These are phyloP conservation scores for Mycena galericulata DNA, from an alignment of 768 basidiomycete species.

Conservation along the genomic window DNA sequence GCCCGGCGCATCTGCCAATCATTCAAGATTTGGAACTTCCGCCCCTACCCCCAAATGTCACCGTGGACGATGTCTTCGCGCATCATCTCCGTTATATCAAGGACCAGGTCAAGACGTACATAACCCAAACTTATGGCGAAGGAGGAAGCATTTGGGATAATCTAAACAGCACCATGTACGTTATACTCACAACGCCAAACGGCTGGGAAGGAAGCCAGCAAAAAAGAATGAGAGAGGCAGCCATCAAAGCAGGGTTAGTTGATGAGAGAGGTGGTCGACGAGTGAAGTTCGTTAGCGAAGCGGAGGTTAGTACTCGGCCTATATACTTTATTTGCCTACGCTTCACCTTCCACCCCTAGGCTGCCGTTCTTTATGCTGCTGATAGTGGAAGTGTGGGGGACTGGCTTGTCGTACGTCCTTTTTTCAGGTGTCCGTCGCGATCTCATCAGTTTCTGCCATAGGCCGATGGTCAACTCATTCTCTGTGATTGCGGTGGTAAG, in stretches of 20 bases:
- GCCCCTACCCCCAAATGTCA: slow-evolving; percentile 24
- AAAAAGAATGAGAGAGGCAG: slow-evolving; percentile 36
- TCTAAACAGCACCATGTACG: slow-evolving; percentile 33
- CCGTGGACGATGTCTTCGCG: slow-evolving; percentile 33
- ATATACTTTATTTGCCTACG: not conserved
- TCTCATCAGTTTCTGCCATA: not conserved
- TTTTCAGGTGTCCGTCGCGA: no score
- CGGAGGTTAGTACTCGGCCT: slow-evolving; percentile 15
- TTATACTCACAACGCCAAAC: slow-evolving; percentile 40
- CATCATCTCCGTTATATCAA: slow-evolving; percentile 36
- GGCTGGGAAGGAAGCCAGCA: slow-evolving; percentile 41
- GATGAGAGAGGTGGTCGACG: slow-evolving; percentile 31
- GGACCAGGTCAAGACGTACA: slow-evolving; percentile 32
- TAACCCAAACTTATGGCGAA: slow-evolving; percentile 29
- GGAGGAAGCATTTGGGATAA: slow-evolving; percentile 34
- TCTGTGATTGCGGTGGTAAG: slow-evolving; percentile 49
- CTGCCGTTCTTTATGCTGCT: slow-evolving; percentile 36
- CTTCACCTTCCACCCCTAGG: slow-evolving; percentile 16
- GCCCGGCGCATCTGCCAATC: slow-evolving; percentile 37
- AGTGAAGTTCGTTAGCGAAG: slow-evolving; percentile 38
- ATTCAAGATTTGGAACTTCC: slow-evolving; percentile 33
- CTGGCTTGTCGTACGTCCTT: slow-evolving; percentile 36
- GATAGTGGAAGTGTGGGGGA: slow-evolving; percentile 36
- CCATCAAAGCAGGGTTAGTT: slow-evolving; percentile 37
- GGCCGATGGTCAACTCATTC: slow-evolving; percentile 37